A percentile compares a stretch with the other conserved stretches of the same genome.
phyloP scores from a whole-genome alignment of 192 early-diverging fungal genomes.

The Linnemannia hyalina region DNA sequence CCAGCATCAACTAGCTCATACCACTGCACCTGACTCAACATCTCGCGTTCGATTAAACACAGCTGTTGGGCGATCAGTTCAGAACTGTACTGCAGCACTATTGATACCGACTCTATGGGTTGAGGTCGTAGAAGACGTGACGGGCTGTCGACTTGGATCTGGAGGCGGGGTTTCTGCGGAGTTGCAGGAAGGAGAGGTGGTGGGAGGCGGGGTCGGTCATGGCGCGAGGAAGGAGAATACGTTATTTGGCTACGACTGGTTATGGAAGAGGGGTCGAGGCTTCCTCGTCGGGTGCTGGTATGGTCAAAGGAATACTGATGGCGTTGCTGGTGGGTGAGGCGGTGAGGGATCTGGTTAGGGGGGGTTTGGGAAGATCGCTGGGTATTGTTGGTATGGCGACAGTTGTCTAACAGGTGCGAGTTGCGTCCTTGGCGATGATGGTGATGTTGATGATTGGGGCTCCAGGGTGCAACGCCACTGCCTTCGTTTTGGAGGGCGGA shows the following conservation, averaged over 20 bases:
- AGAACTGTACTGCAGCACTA: slow-evolving; percentile 62
- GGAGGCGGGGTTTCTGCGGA: background rate
- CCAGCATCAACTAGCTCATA: slow-evolving; percentile 65
- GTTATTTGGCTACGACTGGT: background rate
- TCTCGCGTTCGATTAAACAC: slow-evolving; percentile 67
- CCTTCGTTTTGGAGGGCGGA: background rate
- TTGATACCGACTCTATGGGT: background rate
- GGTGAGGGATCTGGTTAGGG: too few species aligned
- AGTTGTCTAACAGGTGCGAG: too few species aligned
- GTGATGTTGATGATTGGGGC: background rate
- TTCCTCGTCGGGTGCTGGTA: too few species aligned
- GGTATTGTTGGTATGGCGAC: too few species aligned
- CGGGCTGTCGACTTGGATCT: background rate
- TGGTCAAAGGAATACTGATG: too few species aligned
- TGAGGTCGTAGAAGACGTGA: background rate
- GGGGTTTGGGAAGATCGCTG: too few species aligned
- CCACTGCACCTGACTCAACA: slow-evolving; percentile 64
- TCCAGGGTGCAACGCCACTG: background rate
- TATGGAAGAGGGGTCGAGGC: background rate
- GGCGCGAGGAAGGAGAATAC: background rate
- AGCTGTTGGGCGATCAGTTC: slow-evolving; percentile 68
- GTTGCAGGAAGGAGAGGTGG: background rate
- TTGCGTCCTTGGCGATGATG: too few species aligned
- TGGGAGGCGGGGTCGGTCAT: background rate
- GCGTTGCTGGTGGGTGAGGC: too few species aligned